Evolutionary conservation across 495 filamentous ascomycete species (phyloP).

Genomic region (Poronia punctata): DNA sequence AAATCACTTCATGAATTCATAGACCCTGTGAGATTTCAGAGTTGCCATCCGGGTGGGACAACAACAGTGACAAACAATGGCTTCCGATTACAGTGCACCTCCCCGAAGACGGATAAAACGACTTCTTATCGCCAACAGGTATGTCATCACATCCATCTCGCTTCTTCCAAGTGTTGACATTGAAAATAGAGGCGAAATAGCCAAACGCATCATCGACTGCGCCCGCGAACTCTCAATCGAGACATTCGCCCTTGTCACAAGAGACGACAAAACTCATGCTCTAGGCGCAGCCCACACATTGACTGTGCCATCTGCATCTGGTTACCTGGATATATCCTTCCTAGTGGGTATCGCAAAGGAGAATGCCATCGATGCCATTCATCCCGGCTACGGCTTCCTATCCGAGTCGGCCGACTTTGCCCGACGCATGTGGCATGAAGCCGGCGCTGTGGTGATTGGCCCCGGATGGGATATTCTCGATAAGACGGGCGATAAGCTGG

Average conservation of each 20-base stretch:
- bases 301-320: slow-evolving; percentile 40
- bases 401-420: slow-evolving; percentile 53
- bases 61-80: not conserved
- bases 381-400: slow-evolving; percentile 59
- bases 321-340: slow-evolving; percentile 44
- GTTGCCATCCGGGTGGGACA: no score
- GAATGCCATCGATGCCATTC: slow-evolving; percentile 48
- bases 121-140: slow-evolving; percentile 55
- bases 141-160: slow-evolving; percentile 1
- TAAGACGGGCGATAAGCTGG: slow-evolving; percentile 50
- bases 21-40: no score
- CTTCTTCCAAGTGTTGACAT: slow-evolving; percentile 8
- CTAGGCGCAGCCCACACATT: slow-evolving; percentile 40
- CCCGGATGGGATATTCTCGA: slow-evolving; percentile 46
- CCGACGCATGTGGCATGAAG: slow-evolving; percentile 43
- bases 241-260: slow-evolving; percentile 47
- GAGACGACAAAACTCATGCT: slow-evolving; percentile 48
- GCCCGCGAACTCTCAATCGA: slow-evolving; percentile 49
- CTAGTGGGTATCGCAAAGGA: slow-evolving; percentile 41
- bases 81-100: slow-evolving; percentile 9
- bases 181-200: slow-evolving; percentile 52
- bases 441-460: slow-evolving; percentile 44
- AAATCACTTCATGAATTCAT: no score
- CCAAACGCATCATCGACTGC: slow-evolving; percentile 50
- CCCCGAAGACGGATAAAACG: slow-evolving; percentile 38